These are phyloP conservation scores for Alternaria sp. DNA, from an alignment of 2,329 filamentous ascomycete species.

Conservation along the genomic window DNA sequence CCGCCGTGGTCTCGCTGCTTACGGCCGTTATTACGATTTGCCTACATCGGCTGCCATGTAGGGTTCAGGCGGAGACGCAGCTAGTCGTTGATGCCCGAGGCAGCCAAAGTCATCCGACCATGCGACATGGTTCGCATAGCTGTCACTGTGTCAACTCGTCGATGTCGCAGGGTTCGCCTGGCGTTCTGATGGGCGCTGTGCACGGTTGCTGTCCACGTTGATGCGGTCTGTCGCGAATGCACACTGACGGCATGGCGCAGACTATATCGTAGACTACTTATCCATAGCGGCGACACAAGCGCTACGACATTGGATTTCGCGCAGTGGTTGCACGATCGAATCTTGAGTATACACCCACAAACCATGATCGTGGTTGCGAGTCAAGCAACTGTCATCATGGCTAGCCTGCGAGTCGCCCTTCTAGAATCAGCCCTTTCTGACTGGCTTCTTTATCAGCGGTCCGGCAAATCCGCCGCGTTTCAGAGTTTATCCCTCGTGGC, in stretches of 20 bases:
- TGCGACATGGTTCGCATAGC: background rate
- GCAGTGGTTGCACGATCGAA: background rate
- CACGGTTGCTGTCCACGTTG: background rate
- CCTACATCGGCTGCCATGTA: background rate
- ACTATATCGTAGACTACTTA: background rate
- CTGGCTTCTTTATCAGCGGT: conserved; percentile 2
- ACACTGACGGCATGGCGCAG: background rate
- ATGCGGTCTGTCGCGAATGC: background rate
- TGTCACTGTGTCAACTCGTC: background rate
- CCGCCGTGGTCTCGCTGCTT: background rate
- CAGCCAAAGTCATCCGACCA: background rate
- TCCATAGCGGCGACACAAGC: background rate
- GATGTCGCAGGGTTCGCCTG: background rate
- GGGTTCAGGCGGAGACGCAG: background rate
- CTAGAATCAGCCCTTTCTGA: background rate
- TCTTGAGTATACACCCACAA: background rate
- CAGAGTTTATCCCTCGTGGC: conserved; percentile 5
- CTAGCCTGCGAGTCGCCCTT: conserved; percentile 1
- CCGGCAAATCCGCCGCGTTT: conserved; percentile 6
- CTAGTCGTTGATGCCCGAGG: background rate
- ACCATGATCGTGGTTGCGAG: background rate
- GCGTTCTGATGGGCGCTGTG: background rate
- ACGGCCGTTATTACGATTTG: background rate
- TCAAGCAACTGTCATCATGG: conserved; percentile 1
- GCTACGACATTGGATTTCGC: background rate